phyloP scores from a whole-genome alignment of 768 basidiomycete genomes.

The Mrakia gelida region DNA sequence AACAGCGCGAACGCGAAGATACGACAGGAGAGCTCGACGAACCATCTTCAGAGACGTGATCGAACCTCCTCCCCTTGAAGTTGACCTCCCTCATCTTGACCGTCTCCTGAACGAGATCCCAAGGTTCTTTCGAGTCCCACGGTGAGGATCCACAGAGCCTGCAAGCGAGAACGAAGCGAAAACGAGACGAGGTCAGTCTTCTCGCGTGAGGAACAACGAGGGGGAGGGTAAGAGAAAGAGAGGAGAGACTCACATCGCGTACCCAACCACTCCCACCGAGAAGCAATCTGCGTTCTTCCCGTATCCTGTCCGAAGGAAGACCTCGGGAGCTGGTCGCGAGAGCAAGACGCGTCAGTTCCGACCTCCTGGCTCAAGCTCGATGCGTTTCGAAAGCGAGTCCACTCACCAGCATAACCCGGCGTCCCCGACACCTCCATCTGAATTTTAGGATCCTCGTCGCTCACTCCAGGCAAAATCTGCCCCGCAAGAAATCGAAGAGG shows the following conservation, averaged over 20 bases:
- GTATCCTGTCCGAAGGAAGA: slow-evolving; percentile 27
- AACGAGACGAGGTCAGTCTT: not conserved
- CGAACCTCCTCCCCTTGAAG: slow-evolving; percentile 25
- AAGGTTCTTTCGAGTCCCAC: slow-evolving; percentile 30
- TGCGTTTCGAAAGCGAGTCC: not conserved
- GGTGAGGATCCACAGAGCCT: slow-evolving; percentile 31
- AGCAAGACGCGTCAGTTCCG: not conserved
- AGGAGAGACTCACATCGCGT: slow-evolving; percentile 17
- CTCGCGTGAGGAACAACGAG: too few relatives aligned
- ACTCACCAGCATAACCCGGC: slow-evolving; percentile 29
- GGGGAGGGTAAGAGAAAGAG: not conserved
- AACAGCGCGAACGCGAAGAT: not conserved
- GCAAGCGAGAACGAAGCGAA: not conserved
- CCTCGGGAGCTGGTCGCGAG: slow-evolving; percentile 17
- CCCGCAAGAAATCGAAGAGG: not conserved
- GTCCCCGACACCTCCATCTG: slow-evolving; percentile 30
- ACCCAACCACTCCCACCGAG: slow-evolving; percentile 27
- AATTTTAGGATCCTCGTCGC: slow-evolving; percentile 25
- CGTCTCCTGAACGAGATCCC: slow-evolving; percentile 32
- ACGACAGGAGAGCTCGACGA: not conserved
- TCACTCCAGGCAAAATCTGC: slow-evolving; percentile 20
- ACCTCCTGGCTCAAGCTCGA: not conserved
- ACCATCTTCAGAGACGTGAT: slow-evolving; percentile 27
- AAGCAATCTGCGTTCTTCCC: slow-evolving; percentile 31
- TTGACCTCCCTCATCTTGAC: slow-evolving; percentile 25